Evolutionary conservation across 352 stramenopile genomes (phyloP), one percentile per base, ranked within the genome.

Genomic region (Pythium aristosporum): DNA sequence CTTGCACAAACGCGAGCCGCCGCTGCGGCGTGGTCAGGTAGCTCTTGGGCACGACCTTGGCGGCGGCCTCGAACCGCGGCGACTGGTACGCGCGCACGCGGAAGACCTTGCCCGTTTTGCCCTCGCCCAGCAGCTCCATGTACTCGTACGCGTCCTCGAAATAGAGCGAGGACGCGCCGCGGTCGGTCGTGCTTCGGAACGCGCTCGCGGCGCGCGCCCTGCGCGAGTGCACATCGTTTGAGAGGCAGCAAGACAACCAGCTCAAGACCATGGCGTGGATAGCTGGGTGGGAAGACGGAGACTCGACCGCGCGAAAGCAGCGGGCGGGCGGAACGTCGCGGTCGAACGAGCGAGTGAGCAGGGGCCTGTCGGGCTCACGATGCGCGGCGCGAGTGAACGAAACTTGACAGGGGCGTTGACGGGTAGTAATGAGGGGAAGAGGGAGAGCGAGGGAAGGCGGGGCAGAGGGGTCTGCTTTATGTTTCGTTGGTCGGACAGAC

Each of bases 71-170:
- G 28, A 75, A 68, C 49, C 68, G 71, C 43, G 74, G 61, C 36
- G 67, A 61, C 51, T 61, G 68, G 48, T 71, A 73, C 42, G 76
- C 70, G 54, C 73, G 76, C 41, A 79, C 84, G 36, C 80, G 72
- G 46, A 80, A 89, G 60, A 94, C 86, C 50, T 80, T 73, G 13
- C 77, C 82, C 2, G 84, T 94, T 70, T 94, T 93, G 64, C 86
- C 86, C 43, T 91, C 78, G 39, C 86, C 86, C 43, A 94, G 72
- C 49, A 88, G 69, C 50, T 90, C 73, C 61, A 87, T 60, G 39
- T 78, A 71, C 60, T 92, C 82, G 74, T 93, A 94, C 13, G 77
- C 71, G 20, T 79, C 69, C 42, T 91, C 80, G 18, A 90, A 82
- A 30, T 50, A 69, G 39, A 69, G 62, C 48, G 46, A 62, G n/a